Evolutionary conservation across 768 basidiomycete genomes (phyloP).

Genomic region (Phylloporus arenicola): DNA sequence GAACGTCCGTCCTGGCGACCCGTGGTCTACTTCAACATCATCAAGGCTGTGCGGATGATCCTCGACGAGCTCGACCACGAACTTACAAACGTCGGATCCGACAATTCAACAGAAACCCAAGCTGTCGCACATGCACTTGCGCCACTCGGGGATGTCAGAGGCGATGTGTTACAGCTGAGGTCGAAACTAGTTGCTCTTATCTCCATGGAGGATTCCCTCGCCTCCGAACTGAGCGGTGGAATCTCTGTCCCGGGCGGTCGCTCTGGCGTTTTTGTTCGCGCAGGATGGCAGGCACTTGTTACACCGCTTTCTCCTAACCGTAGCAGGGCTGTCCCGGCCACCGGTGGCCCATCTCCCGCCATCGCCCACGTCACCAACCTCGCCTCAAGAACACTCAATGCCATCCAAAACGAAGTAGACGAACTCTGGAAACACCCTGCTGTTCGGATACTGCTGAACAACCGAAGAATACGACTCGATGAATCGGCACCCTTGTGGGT

Average conservation of each 20-base stretch:
- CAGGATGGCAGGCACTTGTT: conserved; percentile 66
- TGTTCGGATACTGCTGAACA: conserved; percentile 51
- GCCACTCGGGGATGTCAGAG: conserved; percentile 32
- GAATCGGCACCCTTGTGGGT: conserved; percentile 74
- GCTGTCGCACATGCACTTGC: conserved; percentile 28
- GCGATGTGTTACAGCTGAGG: conserved; percentile 50
- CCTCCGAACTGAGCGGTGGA: conserved; percentile 63
- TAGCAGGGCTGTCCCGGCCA: conserved; percentile 36
- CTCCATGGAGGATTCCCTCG: conserved; percentile 61
- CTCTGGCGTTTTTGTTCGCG: conserved; percentile 60
- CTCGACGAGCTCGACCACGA: conserved; percentile 66
- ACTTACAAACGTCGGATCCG: conserved; percentile 32
- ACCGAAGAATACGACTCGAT: conserved; percentile 60
- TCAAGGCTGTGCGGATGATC: conserved; percentile 72
- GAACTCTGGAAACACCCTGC: conserved; percentile 68
- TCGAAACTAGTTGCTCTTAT: conserved; percentile 56
- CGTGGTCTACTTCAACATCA: conserved; percentile 78
- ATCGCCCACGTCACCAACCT: conserved; percentile 44
- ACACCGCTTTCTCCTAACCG: conserved; percentile 38
- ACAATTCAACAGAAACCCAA: conserved; percentile 28
- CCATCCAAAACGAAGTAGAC: conserved; percentile 47
- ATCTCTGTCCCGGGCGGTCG: conserved; percentile 56
- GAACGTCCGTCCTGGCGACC: conserved; percentile 74
- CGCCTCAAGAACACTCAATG: conserved; percentile 51
- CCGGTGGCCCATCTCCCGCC: conserved; percentile 25